phyloP scores from a whole-genome alignment of 495 filamentous ascomycete genomes.

The Xylaria telfairii region DNA sequence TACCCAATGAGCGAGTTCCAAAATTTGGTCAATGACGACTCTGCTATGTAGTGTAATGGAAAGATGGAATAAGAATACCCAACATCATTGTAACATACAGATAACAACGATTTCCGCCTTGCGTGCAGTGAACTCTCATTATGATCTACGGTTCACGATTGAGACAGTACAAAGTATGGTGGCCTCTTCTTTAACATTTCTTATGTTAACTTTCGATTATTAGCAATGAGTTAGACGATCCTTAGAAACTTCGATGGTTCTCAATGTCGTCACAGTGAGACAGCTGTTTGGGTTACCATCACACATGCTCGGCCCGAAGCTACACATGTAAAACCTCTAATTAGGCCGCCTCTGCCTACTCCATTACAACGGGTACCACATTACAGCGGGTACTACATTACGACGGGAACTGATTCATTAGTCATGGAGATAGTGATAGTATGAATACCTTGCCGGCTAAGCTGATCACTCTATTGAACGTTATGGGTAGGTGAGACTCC shows the following conservation, averaged over 20 bases:
- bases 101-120: neutral
- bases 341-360: neutral
- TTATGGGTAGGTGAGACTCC: neutral
- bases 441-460: neutral
- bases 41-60: constrained; percentile 9
- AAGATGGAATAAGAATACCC: neutral
- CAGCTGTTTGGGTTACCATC: neutral
- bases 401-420: neutral
- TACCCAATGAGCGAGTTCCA: neutral
- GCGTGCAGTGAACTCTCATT: neutral
- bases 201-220: neutral
- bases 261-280: neutral
- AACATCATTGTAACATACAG: neutral
- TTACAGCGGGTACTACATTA: too few species aligned
- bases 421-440: neutral
- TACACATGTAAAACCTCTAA: neutral
- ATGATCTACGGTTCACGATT: neutral
- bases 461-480: neutral
- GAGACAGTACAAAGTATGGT: neutral
- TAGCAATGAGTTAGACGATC: neutral
- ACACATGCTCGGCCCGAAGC: constrained; percentile 10
- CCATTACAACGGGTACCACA: neutral
- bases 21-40: neutral
- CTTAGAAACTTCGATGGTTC: neutral
- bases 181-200: neutral